Evolutionary conservation across 768 basidiomycete genomes (phyloP), one percentile per base, ranked within the genome.

Genomic region (Epithele typhae): DNA sequence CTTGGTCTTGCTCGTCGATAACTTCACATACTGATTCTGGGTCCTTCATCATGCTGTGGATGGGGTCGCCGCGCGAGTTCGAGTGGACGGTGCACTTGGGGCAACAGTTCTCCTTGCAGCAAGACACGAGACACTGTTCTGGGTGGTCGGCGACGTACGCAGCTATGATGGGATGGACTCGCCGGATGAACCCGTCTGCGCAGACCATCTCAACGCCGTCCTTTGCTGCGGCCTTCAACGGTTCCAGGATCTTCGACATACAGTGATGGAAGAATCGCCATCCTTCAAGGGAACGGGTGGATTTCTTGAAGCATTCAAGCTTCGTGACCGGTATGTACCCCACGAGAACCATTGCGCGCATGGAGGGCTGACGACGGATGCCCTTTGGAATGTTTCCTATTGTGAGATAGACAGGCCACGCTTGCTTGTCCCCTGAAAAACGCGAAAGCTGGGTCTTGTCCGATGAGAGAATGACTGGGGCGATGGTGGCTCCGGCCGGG

Each of bases 121-220:
- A 60, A 0, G 67, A 63, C 0, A 68, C 62, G 0, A 76, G 64
- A 12, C 68, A 59, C 45, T 77, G 74, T 47, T 77, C 73, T 0
- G 74, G 75, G 46, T 74, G 68, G 53, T 76, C 70, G 0, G 65
- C 66, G 6, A 69, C 53, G 48, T 65, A 68, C 0, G 58, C 55
- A 0, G 74, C 71, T 2, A 77, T 48, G 32, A 78, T 68, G 0
- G 72, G 72, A 48, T 66, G 61, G 10, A 63, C 49, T 1, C 54
- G 55, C 0, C 65, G 59, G 0, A 63, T 21, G 0, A 48, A 5
- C 0, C 73, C 67, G 60, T 76, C 70, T 0, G 68, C 68, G 49
- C 68, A 62, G 0, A 33, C 53, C 56, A 73, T 68, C 0, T 52
- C 35, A 0, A 72, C 56, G 0, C 74, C 73, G 0, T 58, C 22